A percentile compares a stretch with the other conserved stretches of the same genome.
Evolutionary conservation across 495 filamentous ascomycete species (phyloP).

Genomic region (Hypoxylon fuscum): DNA sequence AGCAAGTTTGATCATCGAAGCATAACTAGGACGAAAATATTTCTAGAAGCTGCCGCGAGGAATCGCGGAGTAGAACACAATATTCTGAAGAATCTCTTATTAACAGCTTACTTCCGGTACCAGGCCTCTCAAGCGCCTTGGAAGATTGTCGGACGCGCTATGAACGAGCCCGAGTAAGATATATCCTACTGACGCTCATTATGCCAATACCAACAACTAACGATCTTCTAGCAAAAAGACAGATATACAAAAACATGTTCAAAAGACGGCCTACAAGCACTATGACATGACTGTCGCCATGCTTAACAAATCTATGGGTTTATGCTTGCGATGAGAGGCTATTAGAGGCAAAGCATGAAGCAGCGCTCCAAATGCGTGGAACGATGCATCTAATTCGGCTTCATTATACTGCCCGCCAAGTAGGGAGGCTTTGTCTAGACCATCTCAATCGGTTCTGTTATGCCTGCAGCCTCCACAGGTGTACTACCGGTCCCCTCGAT

Average conservation of each 20-base stretch:
- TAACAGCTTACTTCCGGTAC: slow-evolving; percentile 43
- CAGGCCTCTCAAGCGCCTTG: not conserved
- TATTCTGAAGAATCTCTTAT: slow-evolving; percentile 78
- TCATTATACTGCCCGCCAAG: slow-evolving; percentile 2
- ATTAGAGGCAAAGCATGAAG: not conserved
- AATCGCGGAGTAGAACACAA: slow-evolving; percentile 78
- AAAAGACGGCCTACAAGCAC: slow-evolving; percentile 56
- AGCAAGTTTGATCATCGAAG: slow-evolving; percentile 65
- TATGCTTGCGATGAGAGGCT: slow-evolving; percentile 67
- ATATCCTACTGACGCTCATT: not conserved
- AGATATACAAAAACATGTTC: slow-evolving; percentile 8
- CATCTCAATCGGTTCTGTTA: not conserved
- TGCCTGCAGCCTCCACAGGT: not conserved
- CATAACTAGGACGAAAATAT: slow-evolving; percentile 78
- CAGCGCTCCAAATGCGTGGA: not conserved
- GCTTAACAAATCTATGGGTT: slow-evolving; percentile 75
- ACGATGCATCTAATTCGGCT: not conserved
- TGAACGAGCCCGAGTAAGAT: slow-evolving; percentile 10
- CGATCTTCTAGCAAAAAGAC: slow-evolving; percentile 8
- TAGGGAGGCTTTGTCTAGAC: not conserved
- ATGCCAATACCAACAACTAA: slow-evolving; percentile 4
- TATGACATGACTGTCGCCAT: slow-evolving; percentile 74
- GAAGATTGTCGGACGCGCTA: slow-evolving; percentile 2
- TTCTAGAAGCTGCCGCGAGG: slow-evolving; percentile 74
- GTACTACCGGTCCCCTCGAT: not conserved